Conservation (phyloP, 2,329 filamentous ascomycete species). For the Clathrospora elynae region DNA sequence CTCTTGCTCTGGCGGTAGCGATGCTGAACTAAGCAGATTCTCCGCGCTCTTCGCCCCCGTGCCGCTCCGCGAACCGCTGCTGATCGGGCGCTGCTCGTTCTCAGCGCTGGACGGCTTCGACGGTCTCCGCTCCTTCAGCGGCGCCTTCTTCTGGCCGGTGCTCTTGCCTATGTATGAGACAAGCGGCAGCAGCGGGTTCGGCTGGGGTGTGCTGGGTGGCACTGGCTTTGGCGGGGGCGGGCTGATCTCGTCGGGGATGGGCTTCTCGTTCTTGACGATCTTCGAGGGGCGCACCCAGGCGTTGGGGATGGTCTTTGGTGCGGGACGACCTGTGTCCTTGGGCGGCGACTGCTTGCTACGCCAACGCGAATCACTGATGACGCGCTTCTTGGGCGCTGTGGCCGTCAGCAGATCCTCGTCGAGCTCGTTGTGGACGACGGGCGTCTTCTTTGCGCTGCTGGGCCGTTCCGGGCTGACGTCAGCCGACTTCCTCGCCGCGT, state of each 20-base stretch:
- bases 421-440: slow-evolving; percentile 45
- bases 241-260: slow-evolving; percentile 4
- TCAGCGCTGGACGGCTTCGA: slow-evolving; percentile 41
- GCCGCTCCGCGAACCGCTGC: slow-evolving; percentile 42
- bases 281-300: slow-evolving; percentile 48
- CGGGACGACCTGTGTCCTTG: slow-evolving; percentile 38
- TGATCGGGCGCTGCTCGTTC: slow-evolving; percentile 40
- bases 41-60: slow-evolving; percentile 31
- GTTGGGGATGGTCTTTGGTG: slow-evolving; percentile 45
- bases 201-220: slow-evolving; percentile 16
- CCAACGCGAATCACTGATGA: slow-evolving; percentile 94
- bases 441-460: slow-evolving; percentile 40
- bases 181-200: slow-evolving; percentile 25
- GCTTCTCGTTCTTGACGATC: slow-evolving; percentile 29
- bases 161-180: slow-evolving; percentile 37
- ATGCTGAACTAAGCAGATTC: slow-evolving; percentile 21
- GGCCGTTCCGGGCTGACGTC: slow-evolving; percentile 37
- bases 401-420: slow-evolving; percentile 55
- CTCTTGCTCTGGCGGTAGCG: slow-evolving; percentile 26
- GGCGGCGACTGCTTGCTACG: slow-evolving; percentile 57
- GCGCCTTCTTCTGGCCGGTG: slow-evolving; percentile 32
- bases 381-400: slow-evolving; percentile 82
- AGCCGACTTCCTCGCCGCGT: slow-evolving; percentile 31
- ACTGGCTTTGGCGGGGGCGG: slow-evolving; percentile 14
- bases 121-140: slow-evolving; percentile 31